Evolutionary conservation across 2,329 filamentous ascomycete species (phyloP), one percentile per base, ranked within the genome.

Genomic region (Tolypocladium capitatum): DNA sequence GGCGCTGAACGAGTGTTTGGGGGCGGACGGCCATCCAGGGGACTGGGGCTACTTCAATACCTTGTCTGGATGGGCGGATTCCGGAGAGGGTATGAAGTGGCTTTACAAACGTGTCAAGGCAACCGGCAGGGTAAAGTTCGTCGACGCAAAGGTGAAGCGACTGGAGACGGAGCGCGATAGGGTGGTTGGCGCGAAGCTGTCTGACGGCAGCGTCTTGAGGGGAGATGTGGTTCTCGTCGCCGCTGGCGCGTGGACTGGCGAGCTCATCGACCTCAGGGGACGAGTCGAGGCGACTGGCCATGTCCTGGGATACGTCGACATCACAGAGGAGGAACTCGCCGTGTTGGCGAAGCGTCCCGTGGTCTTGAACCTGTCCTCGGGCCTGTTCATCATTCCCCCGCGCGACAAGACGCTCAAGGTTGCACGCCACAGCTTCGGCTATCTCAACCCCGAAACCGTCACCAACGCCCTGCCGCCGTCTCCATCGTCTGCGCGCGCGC

Each of bases 191-290:
- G 84, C 63, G 16, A 59, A 59, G 52, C 45, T 67, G 42, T 53
- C 53, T n/a, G 58, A 63, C 43, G 58, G 60, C 7, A 51, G 46
- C 71, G 21, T 70, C 7, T 51, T 68, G 7, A 67, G 65, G 4
- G 86, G 84, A 2, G 84, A 87, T 49, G 72, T 94, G 8, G 82
- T 86, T 32, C 72, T 96, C 48, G 73, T 94, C 2, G 89, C 91
- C 0, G 81, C 89, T 0, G 91, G 91, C 16, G 89, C 91, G 5
- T 97, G 91, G 90, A 87, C 86, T 2, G 78, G 82, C 2, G 74
- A 77, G 1, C 73, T 96, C 21, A 68, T 96, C 48, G 85, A 95
- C 63, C 70, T 96, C 1, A 73, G 81, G 43, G 86, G 87, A 27
- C 78, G 85, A 41, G 82, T 81, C 35, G 77, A 84, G 53, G 85